Evolutionary conservation across 192 early-diverging fungal species (phyloP).

Genomic region (Diversispora epigaea): DNA sequence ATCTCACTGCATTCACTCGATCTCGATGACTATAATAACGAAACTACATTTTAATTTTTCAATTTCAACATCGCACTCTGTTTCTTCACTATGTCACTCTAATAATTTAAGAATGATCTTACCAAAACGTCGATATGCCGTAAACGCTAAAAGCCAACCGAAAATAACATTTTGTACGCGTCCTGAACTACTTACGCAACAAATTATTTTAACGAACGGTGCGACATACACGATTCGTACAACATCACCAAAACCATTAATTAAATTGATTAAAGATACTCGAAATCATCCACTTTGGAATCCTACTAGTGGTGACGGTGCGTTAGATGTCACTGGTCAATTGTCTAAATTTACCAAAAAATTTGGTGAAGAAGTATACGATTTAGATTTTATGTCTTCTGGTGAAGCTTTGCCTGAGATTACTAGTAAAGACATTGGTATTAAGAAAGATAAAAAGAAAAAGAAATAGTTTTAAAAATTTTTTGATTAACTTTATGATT

Average conservation of each 20-base stretch:
- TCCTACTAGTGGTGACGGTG: constrained; percentile 55
- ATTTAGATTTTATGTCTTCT: constrained; percentile 50
- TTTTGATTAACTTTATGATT: no score
- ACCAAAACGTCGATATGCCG: no score
- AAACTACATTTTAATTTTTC: no score
- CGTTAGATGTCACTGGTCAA: constrained; percentile 79
- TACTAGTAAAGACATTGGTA: constrained; percentile 37
- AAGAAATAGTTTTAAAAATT: no score
- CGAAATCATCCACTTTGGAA: constrained; percentile 94
- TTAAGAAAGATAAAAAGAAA: no score
- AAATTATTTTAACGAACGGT: constrained; percentile 86
- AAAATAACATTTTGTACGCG: constrained; percentile 9
- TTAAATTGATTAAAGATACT: constrained; percentile 89
- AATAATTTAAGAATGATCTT: no score
- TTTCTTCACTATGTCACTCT: no score
- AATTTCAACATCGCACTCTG: no score
- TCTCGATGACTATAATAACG: no score
- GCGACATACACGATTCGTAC: constrained; percentile 78
- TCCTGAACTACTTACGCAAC: constrained; percentile 79
- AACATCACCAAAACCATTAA: constrained; percentile 80
- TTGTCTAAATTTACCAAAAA: constrained; percentile 79
- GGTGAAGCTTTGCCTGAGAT: constrained; percentile 39
- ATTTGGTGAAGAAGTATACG: constrained; percentile 66
- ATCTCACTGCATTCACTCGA: no score
- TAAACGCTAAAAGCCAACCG: no score